A percentile compares a stretch with the other conserved stretches of the same genome.
Conservation (phyloP, 225 moss, liverwort and hornwort genomes). For the Marchantia polymorpha region DNA sequence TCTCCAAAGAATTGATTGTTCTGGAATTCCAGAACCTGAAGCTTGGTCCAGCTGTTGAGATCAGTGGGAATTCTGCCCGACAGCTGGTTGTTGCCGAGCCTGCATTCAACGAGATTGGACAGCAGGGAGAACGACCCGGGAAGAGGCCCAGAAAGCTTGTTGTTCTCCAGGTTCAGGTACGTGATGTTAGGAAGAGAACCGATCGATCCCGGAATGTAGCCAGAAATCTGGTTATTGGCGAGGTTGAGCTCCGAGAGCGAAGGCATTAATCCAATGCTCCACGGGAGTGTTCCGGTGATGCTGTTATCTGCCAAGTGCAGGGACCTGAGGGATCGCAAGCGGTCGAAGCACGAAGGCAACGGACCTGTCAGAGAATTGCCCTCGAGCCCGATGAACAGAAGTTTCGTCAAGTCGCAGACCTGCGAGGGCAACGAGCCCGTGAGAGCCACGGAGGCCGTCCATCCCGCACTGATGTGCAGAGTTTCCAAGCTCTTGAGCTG, state of each 20-base stretch:
- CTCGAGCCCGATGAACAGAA: slow-evolving; percentile 21
- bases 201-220: slow-evolving; percentile 15
- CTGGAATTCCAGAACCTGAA: slow-evolving; percentile 49
- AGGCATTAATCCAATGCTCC: slow-evolving; percentile 1
- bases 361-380: slow-evolving; percentile 17
- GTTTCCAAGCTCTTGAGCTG: slow-evolving; percentile 47
- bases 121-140: slow-evolving; percentile 54
- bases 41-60: slow-evolving; percentile 30
- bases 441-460: neutral
- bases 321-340: slow-evolving; percentile 19
- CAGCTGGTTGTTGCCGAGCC: slow-evolving; percentile 46
- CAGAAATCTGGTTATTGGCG: slow-evolving; percentile 16
- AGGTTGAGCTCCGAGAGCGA: neutral
- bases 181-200: slow-evolving; percentile 8
- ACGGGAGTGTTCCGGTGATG: slow-evolving; percentile 19
- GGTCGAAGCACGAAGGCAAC: slow-evolving; percentile 37
- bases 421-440: slow-evolving; percentile 24
- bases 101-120: slow-evolving; percentile 25
- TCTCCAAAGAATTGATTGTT: slow-evolving; percentile 55
- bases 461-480: slow-evolving; percentile 33
- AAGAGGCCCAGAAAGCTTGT: slow-evolving; percentile 50
- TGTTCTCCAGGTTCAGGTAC: slow-evolving; percentile 23
- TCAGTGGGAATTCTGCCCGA: slow-evolving; percentile 58
- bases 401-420: slow-evolving; percentile 27
- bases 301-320: slow-evolving; percentile 16